Percentiles rank a stretch among this genome's conserved stretches.
Conservation (phyloP, 2,329 filamentous ascomycete genomes). For the Davidsoniella eucalypti region DNA sequence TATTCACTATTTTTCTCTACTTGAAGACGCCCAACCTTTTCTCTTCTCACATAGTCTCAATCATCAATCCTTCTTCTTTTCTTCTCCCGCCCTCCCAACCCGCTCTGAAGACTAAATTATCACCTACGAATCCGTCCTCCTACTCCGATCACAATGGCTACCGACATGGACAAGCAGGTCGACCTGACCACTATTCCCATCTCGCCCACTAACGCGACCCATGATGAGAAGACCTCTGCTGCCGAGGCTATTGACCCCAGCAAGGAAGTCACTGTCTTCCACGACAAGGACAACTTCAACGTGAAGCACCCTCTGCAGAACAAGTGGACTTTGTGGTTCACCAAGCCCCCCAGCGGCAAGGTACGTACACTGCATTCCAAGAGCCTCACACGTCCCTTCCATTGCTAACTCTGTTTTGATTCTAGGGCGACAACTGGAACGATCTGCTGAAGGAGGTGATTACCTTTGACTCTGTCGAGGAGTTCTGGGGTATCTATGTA, state of each 20-base stretch:
- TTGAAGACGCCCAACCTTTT: no score
- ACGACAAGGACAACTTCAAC: conserved; percentile 97
- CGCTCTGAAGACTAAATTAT: conserved; percentile 9
- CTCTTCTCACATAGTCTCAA: not conserved
- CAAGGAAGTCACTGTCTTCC: conserved; percentile 83
- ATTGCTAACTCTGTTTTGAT: not conserved
- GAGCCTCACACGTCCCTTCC: not conserved
- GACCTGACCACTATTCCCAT: conserved; percentile 53
- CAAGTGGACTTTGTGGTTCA: conserved; percentile 99
- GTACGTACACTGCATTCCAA: conserved; percentile 28
- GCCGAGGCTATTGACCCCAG: conserved; percentile 27
- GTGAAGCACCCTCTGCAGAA: conserved; percentile 97
- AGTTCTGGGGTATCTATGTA: conserved; percentile 99
- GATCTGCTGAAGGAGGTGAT: conserved; percentile 97
- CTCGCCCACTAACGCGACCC: conserved; percentile 41
- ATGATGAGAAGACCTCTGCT: conserved; percentile 20
- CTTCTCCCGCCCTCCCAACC: conserved; percentile 2
- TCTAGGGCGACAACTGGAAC: conserved; percentile 95
- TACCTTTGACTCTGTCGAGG: conserved; percentile 94
- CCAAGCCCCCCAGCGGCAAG: conserved; percentile 92
- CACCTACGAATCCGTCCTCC: conserved; percentile 4
- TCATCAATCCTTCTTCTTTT: conserved; percentile 4
- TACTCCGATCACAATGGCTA: conserved; percentile 21
- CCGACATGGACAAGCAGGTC: conserved; percentile 37
- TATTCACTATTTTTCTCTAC: conserved; percentile 1